Evolutionary conservation across 371 early-diverging fungal genomes (phyloP).

Genomic region (Lichtheimia ramosa): DNA sequence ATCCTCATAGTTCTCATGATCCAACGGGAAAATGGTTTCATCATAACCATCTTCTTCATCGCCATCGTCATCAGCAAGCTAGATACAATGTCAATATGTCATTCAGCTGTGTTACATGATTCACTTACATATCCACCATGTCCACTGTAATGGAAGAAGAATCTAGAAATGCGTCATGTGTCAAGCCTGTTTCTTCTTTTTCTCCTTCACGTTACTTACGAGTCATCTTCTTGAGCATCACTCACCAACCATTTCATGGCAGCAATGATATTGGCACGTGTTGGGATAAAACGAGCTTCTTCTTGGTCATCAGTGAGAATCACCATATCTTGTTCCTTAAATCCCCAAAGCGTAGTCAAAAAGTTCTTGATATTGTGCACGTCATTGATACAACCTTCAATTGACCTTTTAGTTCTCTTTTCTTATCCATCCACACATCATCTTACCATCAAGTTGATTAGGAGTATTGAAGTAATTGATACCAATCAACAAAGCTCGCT

Average conservation of each 20-base stretch:
- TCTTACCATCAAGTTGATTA: constrained; percentile 62
- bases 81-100: background rate
- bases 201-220: constrained; percentile 37
- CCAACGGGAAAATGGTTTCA: constrained; percentile 74
- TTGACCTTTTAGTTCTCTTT: background rate
- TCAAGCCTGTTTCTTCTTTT: background rate
- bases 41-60: constrained; percentile 85
- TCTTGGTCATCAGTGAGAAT: constrained; percentile 87
- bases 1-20: constrained; percentile 58
- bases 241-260: constrained; percentile 79
- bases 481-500: constrained; percentile 87
- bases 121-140: constrained; percentile 73
- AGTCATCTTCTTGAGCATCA: constrained; percentile 83
- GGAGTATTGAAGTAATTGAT: constrained; percentile 85
- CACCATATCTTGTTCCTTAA: constrained; percentile 75
- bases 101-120: background rate
- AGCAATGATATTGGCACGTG: constrained; percentile 71
- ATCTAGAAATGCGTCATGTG: constrained; percentile 25
- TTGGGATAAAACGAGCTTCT: constrained; percentile 72
- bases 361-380: constrained; percentile 83
- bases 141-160: constrained; percentile 90
- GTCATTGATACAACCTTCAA: constrained; percentile 88
- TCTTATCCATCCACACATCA: too few relatives aligned
- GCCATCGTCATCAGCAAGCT: constrained; percentile 61
- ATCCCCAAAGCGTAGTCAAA: constrained; percentile 63